Conservation (phyloP, 306 rosid species). For the Arachis hypogaea region DNA sequence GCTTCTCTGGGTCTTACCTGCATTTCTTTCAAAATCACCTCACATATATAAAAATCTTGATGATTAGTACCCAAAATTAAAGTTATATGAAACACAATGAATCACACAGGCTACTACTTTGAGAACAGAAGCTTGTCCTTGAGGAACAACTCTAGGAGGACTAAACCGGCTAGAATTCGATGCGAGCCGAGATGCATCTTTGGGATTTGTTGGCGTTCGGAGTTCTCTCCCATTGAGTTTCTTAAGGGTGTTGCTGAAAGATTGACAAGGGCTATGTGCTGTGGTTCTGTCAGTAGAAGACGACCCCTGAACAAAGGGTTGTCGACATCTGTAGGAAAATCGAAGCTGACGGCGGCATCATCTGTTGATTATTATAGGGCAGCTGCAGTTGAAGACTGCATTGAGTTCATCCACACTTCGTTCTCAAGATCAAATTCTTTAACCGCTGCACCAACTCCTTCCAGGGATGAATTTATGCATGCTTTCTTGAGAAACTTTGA, state of each 20-base stretch:
- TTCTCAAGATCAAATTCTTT: conserved; percentile 66
- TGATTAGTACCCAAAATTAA: conserved; percentile 12
- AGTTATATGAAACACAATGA: conserved; percentile 29
- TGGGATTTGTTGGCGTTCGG: conserved; percentile 41
- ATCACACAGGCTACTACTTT: conserved; percentile 24
- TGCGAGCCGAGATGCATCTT: conserved; percentile 34
- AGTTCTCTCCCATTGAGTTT: conserved; percentile 42
- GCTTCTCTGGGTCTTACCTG: conserved; percentile 44
- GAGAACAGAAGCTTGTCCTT: conserved; percentile 41
- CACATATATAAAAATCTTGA: neutral
- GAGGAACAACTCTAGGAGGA: conserved; percentile 38
- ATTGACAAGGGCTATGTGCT: conserved; percentile 53
- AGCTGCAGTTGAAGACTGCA: conserved; percentile 89
- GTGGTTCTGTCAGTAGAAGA: conserved; percentile 45
- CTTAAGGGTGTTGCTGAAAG: conserved; percentile 66
- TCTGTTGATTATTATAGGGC: conserved; percentile 63
- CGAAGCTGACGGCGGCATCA: conserved; percentile 49
- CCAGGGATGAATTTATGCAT: conserved; percentile 25
- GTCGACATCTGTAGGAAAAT: conserved; percentile 42
- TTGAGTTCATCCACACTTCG: conserved; percentile 79
- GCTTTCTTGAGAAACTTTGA: conserved; percentile 19
- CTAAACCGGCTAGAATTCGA: conserved; percentile 29
- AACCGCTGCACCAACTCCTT: conserved; percentile 13
- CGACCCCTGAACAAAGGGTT: conserved; percentile 37
- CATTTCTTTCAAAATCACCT: conserved; percentile 34